These are phyloP conservation scores for Scedosporium boydii DNA, from an alignment of 2,329 filamentous ascomycete genomes.

Conservation along the genomic window DNA sequence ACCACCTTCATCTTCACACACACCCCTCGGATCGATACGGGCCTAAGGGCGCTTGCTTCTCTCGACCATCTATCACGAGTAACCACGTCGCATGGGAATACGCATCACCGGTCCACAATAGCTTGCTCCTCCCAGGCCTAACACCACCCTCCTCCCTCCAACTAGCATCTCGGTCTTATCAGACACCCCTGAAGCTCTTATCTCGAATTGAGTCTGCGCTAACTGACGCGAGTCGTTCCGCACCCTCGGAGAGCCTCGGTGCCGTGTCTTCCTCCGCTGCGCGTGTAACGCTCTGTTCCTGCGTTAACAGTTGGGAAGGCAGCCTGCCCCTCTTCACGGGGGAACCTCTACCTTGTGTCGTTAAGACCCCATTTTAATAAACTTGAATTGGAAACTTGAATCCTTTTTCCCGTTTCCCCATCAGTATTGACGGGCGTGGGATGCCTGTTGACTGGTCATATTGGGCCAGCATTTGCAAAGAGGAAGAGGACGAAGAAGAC, in stretches of 20 bases:
- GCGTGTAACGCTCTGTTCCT: not conserved
- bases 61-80: not conserved
- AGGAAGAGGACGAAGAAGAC: too few relatives aligned
- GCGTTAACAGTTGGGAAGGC: slow-evolving; percentile 1
- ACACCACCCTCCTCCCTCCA: not conserved
- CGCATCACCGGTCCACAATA: not conserved
- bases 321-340: not conserved
- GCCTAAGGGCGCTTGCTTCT: not conserved
- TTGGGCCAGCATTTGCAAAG: not conserved
- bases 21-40: not conserved
- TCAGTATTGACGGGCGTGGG: not conserved
- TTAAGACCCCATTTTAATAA: not conserved
- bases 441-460: not conserved
- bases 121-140: not conserved
- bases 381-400: slow-evolving; percentile 1
- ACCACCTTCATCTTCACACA: not conserved
- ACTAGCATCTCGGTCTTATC: not conserved
- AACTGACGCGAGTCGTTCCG: not conserved
- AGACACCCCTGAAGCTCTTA: not conserved
- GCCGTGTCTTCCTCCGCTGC: slow-evolving; percentile 1
- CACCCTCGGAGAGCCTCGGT: slow-evolving; percentile 3
- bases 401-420: not conserved
- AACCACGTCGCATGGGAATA: not conserved
- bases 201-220: not conserved
- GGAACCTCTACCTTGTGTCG: not conserved